Percentiles rank a stretch among this genome's conserved stretches.
Evolutionary conservation across 2,329 filamentous ascomycete genomes (phyloP).

Genomic region (Talaromyces sp.): DNA sequence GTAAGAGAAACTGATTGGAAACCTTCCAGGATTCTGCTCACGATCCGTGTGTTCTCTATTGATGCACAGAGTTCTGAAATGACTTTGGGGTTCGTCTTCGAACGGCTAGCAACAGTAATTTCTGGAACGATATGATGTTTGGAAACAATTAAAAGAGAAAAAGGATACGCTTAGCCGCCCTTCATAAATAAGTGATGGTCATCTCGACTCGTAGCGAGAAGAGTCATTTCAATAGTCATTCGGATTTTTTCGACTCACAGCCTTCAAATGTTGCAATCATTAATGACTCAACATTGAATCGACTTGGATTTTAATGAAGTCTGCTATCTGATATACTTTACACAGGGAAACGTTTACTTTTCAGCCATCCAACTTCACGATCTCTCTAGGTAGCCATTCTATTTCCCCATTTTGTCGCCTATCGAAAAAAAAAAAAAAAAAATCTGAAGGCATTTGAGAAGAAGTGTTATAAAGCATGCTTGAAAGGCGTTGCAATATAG

Average conservation of each 20-base stretch:
- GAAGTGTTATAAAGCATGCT: not conserved
- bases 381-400: not conserved
- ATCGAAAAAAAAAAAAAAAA: no score
- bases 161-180: not conserved
- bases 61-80: not conserved
- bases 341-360: not conserved
- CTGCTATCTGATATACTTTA: not conserved
- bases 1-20: not conserved
- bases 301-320: not conserved
- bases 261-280: not conserved
- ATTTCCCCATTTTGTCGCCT: not conserved
- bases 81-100: not conserved
- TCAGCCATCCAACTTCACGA: not conserved
- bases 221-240: not conserved
- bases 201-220: not conserved
- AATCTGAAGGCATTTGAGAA: no score
- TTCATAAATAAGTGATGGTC: not conserved
- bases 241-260: not conserved
- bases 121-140: not conserved
- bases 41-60: not conserved
- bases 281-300: not conserved
- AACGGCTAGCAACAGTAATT: not conserved
- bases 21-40: not conserved
- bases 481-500: not conserved
- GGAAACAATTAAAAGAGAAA: not conserved